Evolutionary conservation across 2,329 filamentous ascomycete species (phyloP).

Genomic region (Acephala macrosclerotiorum): DNA sequence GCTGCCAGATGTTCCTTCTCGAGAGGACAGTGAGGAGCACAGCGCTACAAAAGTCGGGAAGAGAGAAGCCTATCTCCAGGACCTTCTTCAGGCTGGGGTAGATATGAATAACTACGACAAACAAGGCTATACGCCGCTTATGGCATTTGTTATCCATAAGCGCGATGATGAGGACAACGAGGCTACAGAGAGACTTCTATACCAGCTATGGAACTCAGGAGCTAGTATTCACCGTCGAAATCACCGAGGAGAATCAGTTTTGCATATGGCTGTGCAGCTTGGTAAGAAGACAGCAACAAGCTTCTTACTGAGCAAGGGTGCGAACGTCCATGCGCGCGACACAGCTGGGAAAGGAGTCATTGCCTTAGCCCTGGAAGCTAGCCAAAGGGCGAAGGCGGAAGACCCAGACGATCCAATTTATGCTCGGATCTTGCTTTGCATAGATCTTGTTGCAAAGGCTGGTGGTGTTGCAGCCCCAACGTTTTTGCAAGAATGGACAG

Average conservation of each 20-base stretch:
- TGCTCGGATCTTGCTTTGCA: slow-evolving; percentile 29
- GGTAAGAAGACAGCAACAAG: slow-evolving; percentile 24
- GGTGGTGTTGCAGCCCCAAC: slow-evolving; percentile 21
- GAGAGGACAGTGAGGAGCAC: background rate
- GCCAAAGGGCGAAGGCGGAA: slow-evolving; percentile 9
- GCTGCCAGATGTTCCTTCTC: background rate
- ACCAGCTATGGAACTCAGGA: slow-evolving; percentile 18
- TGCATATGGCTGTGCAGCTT: slow-evolving; percentile 26
- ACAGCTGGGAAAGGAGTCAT: slow-evolving; percentile 19
- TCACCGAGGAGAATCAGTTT: slow-evolving; percentile 21
- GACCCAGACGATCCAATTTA: slow-evolving; percentile 19
- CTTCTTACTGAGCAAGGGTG: slow-evolving; percentile 21
- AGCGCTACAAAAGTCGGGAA: background rate
- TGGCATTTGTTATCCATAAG: slow-evolving; percentile 27
- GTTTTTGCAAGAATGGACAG: background rate
- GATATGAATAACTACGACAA: slow-evolving; percentile 26
- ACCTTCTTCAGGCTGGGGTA: slow-evolving; percentile 16
- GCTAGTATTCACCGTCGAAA: slow-evolving; percentile 24
- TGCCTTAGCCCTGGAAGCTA: slow-evolving; percentile 16
- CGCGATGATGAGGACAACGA: slow-evolving; percentile 18
- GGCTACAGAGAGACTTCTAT: slow-evolving; percentile 11
- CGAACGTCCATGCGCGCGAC: slow-evolving; percentile 26
- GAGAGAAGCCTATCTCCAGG: slow-evolving; percentile 1
- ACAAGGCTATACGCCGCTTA: slow-evolving; percentile 27
- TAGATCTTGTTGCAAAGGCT: slow-evolving; percentile 15